phyloP scores from a whole-genome alignment of 2,329 filamentous ascomycete genomes.

The Neodidymelliopsis sp. region DNA sequence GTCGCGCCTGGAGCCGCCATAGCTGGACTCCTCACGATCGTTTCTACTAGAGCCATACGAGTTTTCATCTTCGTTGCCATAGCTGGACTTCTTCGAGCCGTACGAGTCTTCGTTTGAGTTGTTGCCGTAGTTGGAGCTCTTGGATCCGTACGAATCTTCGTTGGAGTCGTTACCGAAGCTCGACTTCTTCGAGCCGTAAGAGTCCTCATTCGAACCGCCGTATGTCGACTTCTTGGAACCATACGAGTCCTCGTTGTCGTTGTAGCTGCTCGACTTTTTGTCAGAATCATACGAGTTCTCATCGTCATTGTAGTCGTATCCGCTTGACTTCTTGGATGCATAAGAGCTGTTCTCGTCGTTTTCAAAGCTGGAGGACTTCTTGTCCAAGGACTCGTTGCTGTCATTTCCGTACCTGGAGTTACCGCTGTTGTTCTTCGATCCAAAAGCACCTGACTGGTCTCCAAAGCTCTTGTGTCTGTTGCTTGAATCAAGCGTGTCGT shows the following conservation, averaged over 20 bases:
- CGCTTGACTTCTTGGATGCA: conserved; percentile 1
- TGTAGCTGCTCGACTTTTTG: conserved; percentile 1
- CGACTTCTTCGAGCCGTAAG: conserved; percentile 5
- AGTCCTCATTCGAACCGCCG: not conserved
- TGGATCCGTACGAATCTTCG: not conserved
- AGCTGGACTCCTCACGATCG: conserved; percentile 4
- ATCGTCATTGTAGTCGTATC: not conserved
- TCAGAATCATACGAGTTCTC: not conserved
- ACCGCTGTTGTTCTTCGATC: conserved; percentile 10
- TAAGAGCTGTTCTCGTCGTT: not conserved
- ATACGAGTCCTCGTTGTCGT: conserved; percentile 8
- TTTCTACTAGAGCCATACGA: no score
- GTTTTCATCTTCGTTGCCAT: not conserved
- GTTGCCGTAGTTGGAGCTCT: no score
- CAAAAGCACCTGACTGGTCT: conserved; percentile 13
- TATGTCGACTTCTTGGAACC: not conserved
- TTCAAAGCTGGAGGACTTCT: no score
- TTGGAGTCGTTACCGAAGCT: not conserved
- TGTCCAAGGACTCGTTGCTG: no score
- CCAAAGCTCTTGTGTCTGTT: conserved; percentile 10
- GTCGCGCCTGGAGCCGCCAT: conserved; percentile 11
- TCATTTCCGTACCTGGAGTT: not conserved
- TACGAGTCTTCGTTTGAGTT: no score
- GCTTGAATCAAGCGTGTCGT: conserved; percentile 15
- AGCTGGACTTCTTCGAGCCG: conserved; percentile 3